These are phyloP conservation scores for Rhytidiadelphus loreus DNA, from an alignment of 225 moss, liverwort and hornwort species.

Conservation along the genomic window DNA sequence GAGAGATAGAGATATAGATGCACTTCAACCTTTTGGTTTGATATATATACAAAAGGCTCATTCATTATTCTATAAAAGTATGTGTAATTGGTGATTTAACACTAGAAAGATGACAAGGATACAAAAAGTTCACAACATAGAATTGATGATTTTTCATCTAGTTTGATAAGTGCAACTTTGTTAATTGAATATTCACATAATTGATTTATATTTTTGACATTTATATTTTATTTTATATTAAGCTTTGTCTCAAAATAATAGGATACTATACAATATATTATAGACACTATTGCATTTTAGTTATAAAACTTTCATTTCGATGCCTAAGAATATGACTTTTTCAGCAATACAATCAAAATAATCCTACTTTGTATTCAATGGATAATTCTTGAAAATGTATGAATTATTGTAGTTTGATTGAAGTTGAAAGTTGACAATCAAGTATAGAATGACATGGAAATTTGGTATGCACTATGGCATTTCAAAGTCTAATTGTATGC, in stretches of 20 bases:
- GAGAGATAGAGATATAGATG: too few species aligned
- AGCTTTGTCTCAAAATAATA: background rate
- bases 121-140: background rate
- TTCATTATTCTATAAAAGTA: background rate
- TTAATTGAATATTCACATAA: background rate
- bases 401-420: background rate
- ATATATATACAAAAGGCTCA: background rate
- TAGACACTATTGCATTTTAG: background rate
- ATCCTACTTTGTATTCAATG: background rate
- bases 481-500: too few species aligned
- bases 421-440: background rate
- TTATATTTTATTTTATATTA: fast-evolving
- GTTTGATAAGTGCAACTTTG: background rate
- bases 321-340: background rate
- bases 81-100: background rate
- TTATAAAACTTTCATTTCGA: background rate
- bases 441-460: background rate
- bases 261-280: background rate
- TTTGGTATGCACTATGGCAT: background rate
- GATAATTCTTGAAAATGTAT: background rate
- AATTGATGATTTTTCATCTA: background rate
- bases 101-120: background rate
- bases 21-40: background rate
- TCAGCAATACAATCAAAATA: background rate
- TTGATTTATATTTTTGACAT: background rate